phyloP scores from a whole-genome alignment of 1,139 yeast species.

The Petasospora rhodanensis region DNA sequence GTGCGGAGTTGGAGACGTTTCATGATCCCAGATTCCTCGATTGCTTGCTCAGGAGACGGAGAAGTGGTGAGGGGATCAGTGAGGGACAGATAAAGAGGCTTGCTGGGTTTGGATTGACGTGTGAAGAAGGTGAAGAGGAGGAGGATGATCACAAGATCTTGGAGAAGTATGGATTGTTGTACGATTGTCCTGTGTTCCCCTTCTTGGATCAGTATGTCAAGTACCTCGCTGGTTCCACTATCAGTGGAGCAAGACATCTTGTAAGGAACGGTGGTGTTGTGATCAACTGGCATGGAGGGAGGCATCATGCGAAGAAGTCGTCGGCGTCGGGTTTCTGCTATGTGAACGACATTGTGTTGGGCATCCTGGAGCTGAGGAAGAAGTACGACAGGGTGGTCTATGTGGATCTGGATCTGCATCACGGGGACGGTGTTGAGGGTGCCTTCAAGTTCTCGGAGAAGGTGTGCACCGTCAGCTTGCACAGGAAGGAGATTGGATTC shows the following conservation, averaged over 20 bases:
- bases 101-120: not conserved
- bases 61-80: conserved; percentile 1
- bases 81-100: not conserved
- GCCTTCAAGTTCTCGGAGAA: conserved; percentile 56
- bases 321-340: conserved; percentile 96
- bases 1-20: conserved; percentile 32
- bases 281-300: conserved; percentile 95
- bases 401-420: conserved; percentile 71
- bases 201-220: conserved; percentile 46
- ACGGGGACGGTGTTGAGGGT: conserved; percentile 74
- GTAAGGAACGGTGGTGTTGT: conserved; percentile 6
- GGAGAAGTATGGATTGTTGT: conserved; percentile 38
- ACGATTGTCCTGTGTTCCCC: conserved; percentile 66
- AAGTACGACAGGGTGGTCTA: conserved; percentile 50
- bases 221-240: conserved; percentile 54
- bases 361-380: conserved; percentile 46
- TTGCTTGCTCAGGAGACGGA: conserved; percentile 30
- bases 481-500: conserved; percentile 61
- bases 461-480: conserved; percentile 61
- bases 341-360: conserved; percentile 68
- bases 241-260: conserved; percentile 42
- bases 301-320: conserved; percentile 93
- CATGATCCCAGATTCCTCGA: conserved; percentile 39
- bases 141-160: conserved; percentile 13
- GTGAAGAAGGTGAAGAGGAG: conserved; percentile 5